phyloP scores from a whole-genome alignment of 2,329 filamentous ascomycete genomes.

The Aureobasidium melanogenum region DNA sequence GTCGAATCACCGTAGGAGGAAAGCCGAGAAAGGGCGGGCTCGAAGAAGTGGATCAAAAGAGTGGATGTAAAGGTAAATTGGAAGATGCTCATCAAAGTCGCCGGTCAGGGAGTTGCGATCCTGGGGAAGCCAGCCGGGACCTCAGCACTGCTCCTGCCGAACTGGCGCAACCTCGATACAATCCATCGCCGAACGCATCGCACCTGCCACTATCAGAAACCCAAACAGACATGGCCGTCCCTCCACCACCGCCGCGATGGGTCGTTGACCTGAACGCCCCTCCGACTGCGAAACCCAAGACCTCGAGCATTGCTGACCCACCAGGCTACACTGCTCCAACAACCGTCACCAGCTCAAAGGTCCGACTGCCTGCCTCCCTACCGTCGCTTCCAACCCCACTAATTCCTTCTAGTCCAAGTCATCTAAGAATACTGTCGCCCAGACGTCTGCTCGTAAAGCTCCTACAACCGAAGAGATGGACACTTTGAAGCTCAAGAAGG shows the following conservation, averaged over 20 bases:
- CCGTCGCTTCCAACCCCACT: background rate
- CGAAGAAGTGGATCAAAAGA: background rate
- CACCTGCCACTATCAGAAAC: background rate
- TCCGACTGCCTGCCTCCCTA: background rate
- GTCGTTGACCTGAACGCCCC: conserved; percentile 68
- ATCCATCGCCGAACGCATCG: background rate
- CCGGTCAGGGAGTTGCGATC: conserved; percentile 1
- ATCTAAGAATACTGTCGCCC: conserved; percentile 19
- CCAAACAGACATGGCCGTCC: conserved; percentile 20
- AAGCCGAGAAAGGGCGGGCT: background rate
- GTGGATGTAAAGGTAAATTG: background rate
- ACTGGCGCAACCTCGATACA: background rate
- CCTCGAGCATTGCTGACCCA: conserved; percentile 66
- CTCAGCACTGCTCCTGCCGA: background rate
- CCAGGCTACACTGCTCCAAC: conserved; percentile 62
- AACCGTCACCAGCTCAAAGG: conserved; percentile 13
- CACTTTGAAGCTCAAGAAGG: conserved; percentile 93
- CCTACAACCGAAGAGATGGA: conserved; percentile 82
- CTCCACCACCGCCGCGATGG: conserved; percentile 59
- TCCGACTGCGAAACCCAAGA: conserved; percentile 57
- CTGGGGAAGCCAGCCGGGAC: background rate
- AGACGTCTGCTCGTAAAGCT: conserved; percentile 47
- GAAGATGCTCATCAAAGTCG: background rate
- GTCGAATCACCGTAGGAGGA: background rate
- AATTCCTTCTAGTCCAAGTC: conserved; percentile 15